A percentile compares a stretch with the other conserved stretches of the same genome.
phyloP scores from a whole-genome alignment of 2,329 filamentous ascomycete species.

The Sarocladium oryzae region DNA sequence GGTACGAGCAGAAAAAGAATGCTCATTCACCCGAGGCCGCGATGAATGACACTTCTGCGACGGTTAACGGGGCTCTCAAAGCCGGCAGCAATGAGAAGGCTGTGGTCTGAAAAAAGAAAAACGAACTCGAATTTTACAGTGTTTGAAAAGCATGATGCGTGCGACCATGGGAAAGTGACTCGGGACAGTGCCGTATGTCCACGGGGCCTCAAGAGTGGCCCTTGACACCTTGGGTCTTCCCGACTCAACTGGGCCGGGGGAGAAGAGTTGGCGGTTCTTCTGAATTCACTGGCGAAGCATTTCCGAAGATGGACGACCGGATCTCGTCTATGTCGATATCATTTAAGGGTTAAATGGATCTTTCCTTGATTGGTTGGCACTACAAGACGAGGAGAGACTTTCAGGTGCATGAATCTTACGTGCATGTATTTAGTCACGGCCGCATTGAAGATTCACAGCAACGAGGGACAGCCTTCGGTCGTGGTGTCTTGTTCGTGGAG shows the following conservation, averaged over 20 bases:
- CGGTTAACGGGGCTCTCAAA: background rate
- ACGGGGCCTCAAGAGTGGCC: background rate
- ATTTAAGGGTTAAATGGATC: background rate
- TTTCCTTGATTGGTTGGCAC: background rate
- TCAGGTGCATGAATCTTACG: slow-evolving; percentile 1
- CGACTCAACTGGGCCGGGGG: background rate
- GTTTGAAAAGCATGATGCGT: background rate
- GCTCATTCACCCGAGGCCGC: background rate
- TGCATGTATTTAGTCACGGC: background rate
- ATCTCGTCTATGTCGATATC: background rate
- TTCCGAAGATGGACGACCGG: background rate
- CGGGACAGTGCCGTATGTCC: background rate
- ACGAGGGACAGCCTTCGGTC: too few relatives aligned
- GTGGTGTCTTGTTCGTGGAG: background rate
- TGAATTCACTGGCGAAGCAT: background rate
- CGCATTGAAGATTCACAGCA: too few relatives aligned
- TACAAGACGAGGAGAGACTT: background rate
- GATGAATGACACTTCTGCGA: background rate
- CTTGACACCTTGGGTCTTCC: background rate
- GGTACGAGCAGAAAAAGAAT: slow-evolving; percentile 3
- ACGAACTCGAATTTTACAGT: too few relatives aligned
- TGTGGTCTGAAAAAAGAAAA: background rate
- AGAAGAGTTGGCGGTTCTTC: background rate
- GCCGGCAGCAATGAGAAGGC: slow-evolving; percentile 1
- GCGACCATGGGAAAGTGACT: background rate